A percentile compares a stretch with the other conserved stretches of the same genome.
Evolutionary conservation across 1,139 yeast species (phyloP).

Genomic region (Candida tropicalis): DNA sequence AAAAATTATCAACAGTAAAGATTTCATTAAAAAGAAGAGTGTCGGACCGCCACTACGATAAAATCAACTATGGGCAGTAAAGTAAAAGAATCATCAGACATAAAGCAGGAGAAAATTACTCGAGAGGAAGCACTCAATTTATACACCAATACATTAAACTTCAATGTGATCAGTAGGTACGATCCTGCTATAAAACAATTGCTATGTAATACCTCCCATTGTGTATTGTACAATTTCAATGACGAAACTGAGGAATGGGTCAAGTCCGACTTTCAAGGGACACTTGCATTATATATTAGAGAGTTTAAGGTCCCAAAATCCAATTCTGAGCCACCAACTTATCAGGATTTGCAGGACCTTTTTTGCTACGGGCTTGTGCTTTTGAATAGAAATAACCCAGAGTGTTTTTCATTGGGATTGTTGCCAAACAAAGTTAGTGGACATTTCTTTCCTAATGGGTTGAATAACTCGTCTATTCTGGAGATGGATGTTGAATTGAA

Average conservation of each 20-base stretch:
- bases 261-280: constrained; percentile 79
- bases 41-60: too few species aligned
- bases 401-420: constrained; percentile 80
- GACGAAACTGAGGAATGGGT: constrained; percentile 73
- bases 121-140: constrained; percentile 52
- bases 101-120: constrained; percentile 21
- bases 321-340: constrained; percentile 24
- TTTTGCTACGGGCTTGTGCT: constrained; percentile 81
- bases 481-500: constrained; percentile 75
- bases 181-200: constrained; percentile 81
- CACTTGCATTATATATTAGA: constrained; percentile 76
- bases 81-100: constrained; percentile 2
- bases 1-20: too few species aligned
- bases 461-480: constrained; percentile 45
- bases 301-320: constrained; percentile 41
- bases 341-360: constrained; percentile 47
- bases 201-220: constrained; percentile 74
- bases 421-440: constrained; percentile 58
- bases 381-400: constrained; percentile 72
- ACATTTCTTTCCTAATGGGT: constrained; percentile 42
- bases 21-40: too few species aligned
- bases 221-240: constrained; percentile 76
- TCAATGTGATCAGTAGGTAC: constrained; percentile 79
- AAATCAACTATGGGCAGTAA: constrained; percentile 10
- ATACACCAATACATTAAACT: constrained; percentile 71